Evolutionary conservation across 202 grass and related monocot species (phyloP), one percentile per base, ranked within the genome.

Genomic region (Digitaria exilis): DNA sequence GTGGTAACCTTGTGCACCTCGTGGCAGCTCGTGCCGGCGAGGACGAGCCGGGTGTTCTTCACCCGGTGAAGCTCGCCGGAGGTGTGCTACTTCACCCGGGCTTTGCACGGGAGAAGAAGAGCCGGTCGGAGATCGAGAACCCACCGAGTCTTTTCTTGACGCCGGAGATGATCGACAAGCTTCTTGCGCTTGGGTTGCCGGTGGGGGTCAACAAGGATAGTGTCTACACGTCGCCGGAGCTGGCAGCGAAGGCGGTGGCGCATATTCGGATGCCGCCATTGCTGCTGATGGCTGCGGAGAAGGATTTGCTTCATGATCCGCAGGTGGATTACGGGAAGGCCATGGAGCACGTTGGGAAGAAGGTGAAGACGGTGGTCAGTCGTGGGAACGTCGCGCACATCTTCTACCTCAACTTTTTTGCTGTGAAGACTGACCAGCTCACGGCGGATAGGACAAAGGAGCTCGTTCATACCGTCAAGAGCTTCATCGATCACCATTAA

Each of bases 361-460:
- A 52, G 7, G 85, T 92, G 63, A 14, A 79, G 55, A 58, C 85
- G 55, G n/a, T 88, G 19, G 49, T 90, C 41, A 95, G 78, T 24
- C 7, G 21, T 7, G 89, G 70, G 6, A 4, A 25, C 1, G 88
- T 95, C 31, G 26, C 69, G 21, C 93, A 95, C 84, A 3, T 89
- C 25, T 95, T 95, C 87, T 95, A 90, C 51, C 93, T 92, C 42
- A 92, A 95, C 51, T 92, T 90, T 56, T 60, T 88, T 19, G 89
- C 85, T 0, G 87, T 92, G 18, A 67, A 95, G 65, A 71, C 57
- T 3, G 93, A 92, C 19, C 79, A 31, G 13, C 26, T 76, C 48
- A 90, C 85, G 22, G 59, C 46, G 5, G 32, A 50, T 37, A 65
- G 73, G 32, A 92, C 87, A 2, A 54, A 58, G 56, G 79, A 90